These are phyloP conservation scores for Emericellopsis atlantica DNA, from an alignment of 2,329 filamentous ascomycete genomes.

Conservation along the genomic window DNA sequence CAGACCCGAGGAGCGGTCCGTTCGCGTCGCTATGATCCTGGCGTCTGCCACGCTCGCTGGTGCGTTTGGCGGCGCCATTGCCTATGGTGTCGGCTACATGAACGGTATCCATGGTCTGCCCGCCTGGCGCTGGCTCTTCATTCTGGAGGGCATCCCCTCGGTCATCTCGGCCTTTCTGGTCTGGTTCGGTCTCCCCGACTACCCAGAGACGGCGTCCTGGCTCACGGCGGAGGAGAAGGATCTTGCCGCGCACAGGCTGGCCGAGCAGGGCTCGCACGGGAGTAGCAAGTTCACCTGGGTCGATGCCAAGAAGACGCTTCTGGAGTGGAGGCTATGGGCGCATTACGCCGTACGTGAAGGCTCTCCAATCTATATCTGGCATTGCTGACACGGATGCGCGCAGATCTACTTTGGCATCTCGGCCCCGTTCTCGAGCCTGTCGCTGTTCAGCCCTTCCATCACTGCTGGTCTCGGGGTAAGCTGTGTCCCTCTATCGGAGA, in stretches of 20 bases:
- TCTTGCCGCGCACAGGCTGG: constrained; percentile 26
- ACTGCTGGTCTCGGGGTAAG: constrained; percentile 30
- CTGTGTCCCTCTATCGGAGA: too few species aligned
- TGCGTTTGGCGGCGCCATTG: constrained; percentile 58
- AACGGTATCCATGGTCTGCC: constrained; percentile 44
- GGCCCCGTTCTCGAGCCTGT: constrained; percentile 41
- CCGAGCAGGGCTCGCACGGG: constrained; percentile 30
- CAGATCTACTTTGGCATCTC: constrained; percentile 32
- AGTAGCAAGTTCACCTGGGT: constrained; percentile 47
- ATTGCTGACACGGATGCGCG: not conserved
- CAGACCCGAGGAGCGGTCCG: constrained; percentile 51
- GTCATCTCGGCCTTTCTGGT: constrained; percentile 45
- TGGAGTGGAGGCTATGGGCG: constrained; percentile 53
- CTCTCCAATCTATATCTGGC: not conserved
- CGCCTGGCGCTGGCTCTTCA: constrained; percentile 54
- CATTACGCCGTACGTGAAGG: constrained; percentile 31
- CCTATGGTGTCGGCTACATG: constrained; percentile 58
- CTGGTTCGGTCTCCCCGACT: constrained; percentile 56
- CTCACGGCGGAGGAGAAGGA: constrained; percentile 43
- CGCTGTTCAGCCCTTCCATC: constrained; percentile 46
- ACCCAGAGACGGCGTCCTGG: constrained; percentile 50
- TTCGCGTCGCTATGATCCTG: constrained; percentile 54
- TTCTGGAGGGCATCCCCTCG: constrained; percentile 50
- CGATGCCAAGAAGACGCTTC: constrained; percentile 55
- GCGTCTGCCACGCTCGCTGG: constrained; percentile 54